Percentiles rank a stretch among this genome's conserved stretches.
Conservation (phyloP, 164 flowering plant genomes). For the Macadamia tetraphylla region DNA sequence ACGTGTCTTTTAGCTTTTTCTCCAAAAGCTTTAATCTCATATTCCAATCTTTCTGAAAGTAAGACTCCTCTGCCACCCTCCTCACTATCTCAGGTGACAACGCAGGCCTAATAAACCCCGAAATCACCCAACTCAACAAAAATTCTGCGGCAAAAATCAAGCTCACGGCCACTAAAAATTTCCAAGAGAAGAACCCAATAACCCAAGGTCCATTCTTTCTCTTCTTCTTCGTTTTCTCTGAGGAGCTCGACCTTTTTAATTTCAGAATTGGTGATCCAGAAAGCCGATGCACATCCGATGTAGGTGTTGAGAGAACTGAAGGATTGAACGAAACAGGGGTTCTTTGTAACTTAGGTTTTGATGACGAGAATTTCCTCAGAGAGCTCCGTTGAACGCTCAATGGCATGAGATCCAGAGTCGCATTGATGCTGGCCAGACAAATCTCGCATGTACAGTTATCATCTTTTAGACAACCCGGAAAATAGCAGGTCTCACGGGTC, state of each 20-base stretch:
- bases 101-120: conserved; percentile 29
- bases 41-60: conserved; percentile 31
- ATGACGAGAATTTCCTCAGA: conserved; percentile 38
- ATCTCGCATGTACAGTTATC: conserved; percentile 79
- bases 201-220: conserved; percentile 16
- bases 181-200: conserved; percentile 12
- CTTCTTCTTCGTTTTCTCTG: conserved; percentile 16
- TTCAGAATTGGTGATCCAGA: conserved; percentile 25
- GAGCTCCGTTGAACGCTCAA: conserved; percentile 51
- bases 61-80: conserved; percentile 31
- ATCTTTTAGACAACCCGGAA: conserved; percentile 73
- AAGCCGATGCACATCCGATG: conserved; percentile 1
- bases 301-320: conserved; percentile 43
- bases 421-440: conserved; percentile 76
- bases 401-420: conserved; percentile 81
- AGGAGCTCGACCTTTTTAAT: conserved; percentile 26
- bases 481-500: conserved; percentile 57
- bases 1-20: conserved; percentile 28
- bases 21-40: conserved; percentile 38
- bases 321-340: conserved; percentile 47
- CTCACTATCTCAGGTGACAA: conserved; percentile 39
- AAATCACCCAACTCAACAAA: conserved; percentile 36
- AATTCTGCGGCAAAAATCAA: conserved; percentile 35
- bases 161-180: conserved; percentile 26
- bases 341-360: conserved; percentile 18